Percentiles rank a stretch among this genome's conserved stretches.
Conservation (phyloP, 371 early-diverging fungal species). For the Aphelidium insulamus region DNA sequence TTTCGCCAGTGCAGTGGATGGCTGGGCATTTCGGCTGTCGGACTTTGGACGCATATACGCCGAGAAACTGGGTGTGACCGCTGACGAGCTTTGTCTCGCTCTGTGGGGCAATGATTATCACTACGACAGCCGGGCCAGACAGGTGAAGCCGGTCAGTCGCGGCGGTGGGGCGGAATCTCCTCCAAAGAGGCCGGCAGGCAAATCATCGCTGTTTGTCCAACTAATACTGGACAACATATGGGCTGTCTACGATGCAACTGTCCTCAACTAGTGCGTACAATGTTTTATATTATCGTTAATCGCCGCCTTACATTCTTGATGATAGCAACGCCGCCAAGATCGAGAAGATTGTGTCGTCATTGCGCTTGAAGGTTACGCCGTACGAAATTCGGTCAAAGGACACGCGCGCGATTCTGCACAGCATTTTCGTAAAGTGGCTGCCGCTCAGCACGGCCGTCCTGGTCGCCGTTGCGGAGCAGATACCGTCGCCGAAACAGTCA, state of each 20-base stretch:
- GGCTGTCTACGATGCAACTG: conserved; percentile 75
- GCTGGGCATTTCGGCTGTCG: conserved; percentile 88
- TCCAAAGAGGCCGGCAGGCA: conserved; percentile 56
- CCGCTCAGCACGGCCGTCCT: conserved; percentile 51
- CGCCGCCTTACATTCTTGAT: neutral
- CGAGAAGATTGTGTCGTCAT: conserved; percentile 70
- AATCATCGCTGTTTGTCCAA: conserved; percentile 93
- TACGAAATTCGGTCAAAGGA: conserved; percentile 75
- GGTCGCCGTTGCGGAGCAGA: conserved; percentile 56
- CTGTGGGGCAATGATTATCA: conserved; percentile 96
- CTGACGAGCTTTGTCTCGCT: conserved; percentile 35
- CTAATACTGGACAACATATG: conserved; percentile 84
- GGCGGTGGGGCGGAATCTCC: conserved; percentile 37
- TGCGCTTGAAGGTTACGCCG: conserved; percentile 65
- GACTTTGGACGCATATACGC: conserved; percentile 81
- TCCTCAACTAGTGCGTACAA: conserved; percentile 31
- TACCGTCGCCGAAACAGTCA: conserved; percentile 92
- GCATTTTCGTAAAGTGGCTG: conserved; percentile 64
- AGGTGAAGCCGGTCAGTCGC: conserved; percentile 62
- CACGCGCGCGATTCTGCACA: conserved; percentile 35
- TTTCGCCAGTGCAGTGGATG: conserved; percentile 85
- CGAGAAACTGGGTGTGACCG: conserved; percentile 68
- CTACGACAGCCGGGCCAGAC: conserved; percentile 79
- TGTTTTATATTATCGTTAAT: neutral
- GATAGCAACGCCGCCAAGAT: conserved; percentile 52